Conservation (phyloP, 2,329 filamentous ascomycete genomes). For the Phoma sp. region DNA sequence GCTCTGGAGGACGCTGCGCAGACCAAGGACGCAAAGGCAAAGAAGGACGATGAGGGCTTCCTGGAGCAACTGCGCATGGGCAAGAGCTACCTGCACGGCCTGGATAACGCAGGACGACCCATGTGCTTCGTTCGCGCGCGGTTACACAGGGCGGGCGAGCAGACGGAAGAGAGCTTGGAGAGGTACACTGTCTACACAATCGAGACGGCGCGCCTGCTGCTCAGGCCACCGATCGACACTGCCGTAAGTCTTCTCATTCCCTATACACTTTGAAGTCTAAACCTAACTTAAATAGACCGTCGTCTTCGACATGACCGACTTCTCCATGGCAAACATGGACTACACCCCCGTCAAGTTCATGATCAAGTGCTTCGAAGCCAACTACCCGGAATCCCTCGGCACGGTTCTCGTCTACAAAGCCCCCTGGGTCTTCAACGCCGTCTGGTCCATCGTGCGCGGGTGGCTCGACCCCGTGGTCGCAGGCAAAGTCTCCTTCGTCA, state of each 20-base stretch:
- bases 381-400: conserved; percentile 93
- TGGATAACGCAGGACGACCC: conserved; percentile 82
- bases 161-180: conserved; percentile 81
- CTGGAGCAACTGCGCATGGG: conserved; percentile 83
- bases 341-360: conserved; percentile 98
- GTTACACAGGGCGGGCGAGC: conserved; percentile 80
- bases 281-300: conserved; percentile 67
- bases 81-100: conserved; percentile 90
- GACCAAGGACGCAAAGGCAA: conserved; percentile 65
- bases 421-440: conserved; percentile 96
- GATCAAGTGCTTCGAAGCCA: conserved; percentile 99
- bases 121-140: conserved; percentile 85
- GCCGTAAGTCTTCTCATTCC: conserved; percentile 68
- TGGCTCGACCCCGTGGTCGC: conserved; percentile 98
- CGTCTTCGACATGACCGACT: conserved; percentile 94
- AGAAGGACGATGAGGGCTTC: conserved; percentile 78
- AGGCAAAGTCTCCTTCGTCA: conserved; percentile 91
- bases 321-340: conserved; percentile 97
- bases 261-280: background rate
- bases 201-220: conserved; percentile 86
- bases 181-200: conserved; percentile 92
- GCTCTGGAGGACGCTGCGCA: conserved; percentile 67
- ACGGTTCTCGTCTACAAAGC: conserved; percentile 92
- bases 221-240: conserved; percentile 83
- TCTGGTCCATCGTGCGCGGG: conserved; percentile 93